phyloP scores from a whole-genome alignment of 2,329 filamentous ascomycete genomes.

The Rasamsonia emersonii region DNA sequence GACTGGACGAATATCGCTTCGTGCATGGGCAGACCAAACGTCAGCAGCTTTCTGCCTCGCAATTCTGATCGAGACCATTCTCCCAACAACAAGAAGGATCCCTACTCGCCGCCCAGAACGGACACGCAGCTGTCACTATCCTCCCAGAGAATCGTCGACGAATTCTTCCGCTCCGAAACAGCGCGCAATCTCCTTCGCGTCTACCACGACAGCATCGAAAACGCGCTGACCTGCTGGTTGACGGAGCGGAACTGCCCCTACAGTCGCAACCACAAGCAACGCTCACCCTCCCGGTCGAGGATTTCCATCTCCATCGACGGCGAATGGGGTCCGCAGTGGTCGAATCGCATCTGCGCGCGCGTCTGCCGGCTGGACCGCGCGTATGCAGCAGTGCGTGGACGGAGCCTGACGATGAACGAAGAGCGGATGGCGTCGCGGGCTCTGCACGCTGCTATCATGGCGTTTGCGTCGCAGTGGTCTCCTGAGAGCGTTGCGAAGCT shows the following conservation, averaged over 20 bases:
- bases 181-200: constrained; percentile 33
- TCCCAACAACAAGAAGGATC: no score
- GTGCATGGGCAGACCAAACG: no score
- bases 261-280: constrained; percentile 19
- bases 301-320: constrained; percentile 12
- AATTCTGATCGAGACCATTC: no score
- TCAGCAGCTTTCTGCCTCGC: no score
- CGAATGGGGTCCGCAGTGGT: constrained; percentile 31
- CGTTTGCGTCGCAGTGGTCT: constrained; percentile 38
- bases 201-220: constrained; percentile 38
- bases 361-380: constrained; percentile 35
- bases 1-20: no score
- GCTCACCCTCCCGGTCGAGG: not conserved
- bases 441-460: constrained; percentile 35
- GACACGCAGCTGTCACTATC: no score
- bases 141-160: no score
- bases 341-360: constrained; percentile 35
- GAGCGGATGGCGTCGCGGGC: constrained; percentile 31
- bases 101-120: no score
- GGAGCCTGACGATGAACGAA: constrained; percentile 27
- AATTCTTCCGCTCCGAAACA: constrained; percentile 28
- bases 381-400: constrained; percentile 27
- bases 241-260: constrained; percentile 39
- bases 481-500: no score
- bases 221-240: constrained; percentile 36